Evolutionary conservation across 208 protist species (phyloP), one percentile per base, ranked within the genome.

Genomic region (Crithidia expoeki): DNA sequence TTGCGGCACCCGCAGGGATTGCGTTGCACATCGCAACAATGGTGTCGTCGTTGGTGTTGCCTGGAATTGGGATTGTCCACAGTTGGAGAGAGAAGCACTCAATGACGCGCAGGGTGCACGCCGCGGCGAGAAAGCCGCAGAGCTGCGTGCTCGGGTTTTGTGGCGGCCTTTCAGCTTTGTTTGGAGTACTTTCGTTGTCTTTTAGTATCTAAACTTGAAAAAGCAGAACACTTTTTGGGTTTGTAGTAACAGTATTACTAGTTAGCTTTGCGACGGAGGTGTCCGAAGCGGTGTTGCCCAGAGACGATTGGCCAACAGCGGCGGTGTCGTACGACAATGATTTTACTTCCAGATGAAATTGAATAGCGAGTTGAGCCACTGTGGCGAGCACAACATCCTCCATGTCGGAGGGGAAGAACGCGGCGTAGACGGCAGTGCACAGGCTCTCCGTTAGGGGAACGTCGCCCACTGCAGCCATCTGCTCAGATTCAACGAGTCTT

Each of bases 351-450:
- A 74, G 40, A 28, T 51, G 32, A 62, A 59, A 36, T 1, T 12
- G 30, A 25, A 55, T 40, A n/a, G 60, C 60, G 10, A 55, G 32
- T 4, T 46, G 60, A 2, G 38, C 33, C 1, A 74, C 32, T 23
- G 51, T 62, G 3, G 28, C 25, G 21, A 25, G 65, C 9, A 74
- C 80, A 11, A 84, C 80, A 36, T 89, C 80, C 38, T 86, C 84
- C 7, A 80, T 80, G 7, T 80, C 80, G 21, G 51, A 68, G 1
- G 78, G 80, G 42, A 83, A 89, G n/a, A 68, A 42, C 19, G 60
- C 59, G 21, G 70, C 64, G 25, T 84, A 84, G 6, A 80, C 30
- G 1, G 62, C 5, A 10, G 7, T 21, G 32, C 63, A 30, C 6
- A 56, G 28, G 5, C 2, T 16, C 1, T 56, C 28, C 2, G 23